Percentiles rank a stretch among this genome's conserved stretches.
phyloP scores from a whole-genome alignment of 345 rosid species.

The Lumnitzera racemosa region DNA sequence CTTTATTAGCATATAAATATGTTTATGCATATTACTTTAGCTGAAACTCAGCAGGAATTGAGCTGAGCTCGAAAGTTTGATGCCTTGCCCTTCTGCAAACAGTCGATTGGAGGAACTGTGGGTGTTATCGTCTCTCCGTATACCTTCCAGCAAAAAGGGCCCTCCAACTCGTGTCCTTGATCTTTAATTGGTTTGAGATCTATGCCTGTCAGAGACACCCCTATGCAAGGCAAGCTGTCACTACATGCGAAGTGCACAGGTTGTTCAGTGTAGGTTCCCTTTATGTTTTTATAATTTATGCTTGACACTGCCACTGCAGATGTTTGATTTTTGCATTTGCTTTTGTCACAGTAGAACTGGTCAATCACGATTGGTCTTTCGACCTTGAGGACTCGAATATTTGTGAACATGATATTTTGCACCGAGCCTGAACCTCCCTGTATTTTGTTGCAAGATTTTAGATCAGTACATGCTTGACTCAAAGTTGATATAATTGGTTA shows the following conservation, averaged over 20 bases:
- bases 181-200: conserved; percentile 40
- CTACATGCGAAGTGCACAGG: conserved; percentile 80
- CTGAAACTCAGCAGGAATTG: conserved; percentile 35
- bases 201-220: conserved; percentile 48
- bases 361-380: conserved; percentile 71
- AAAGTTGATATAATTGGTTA: background rate
- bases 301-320: conserved; percentile 72
- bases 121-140: conserved; percentile 59
- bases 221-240: conserved; percentile 69
- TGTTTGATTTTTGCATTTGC: conserved; percentile 50
- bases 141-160: conserved; percentile 69
- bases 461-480: no score
- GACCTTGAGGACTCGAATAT: conserved; percentile 69
- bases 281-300: conserved; percentile 57
- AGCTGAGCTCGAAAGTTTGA: conserved; percentile 19
- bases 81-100: conserved; percentile 48
- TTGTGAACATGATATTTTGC: conserved; percentile 70
- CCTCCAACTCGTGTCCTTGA: conserved; percentile 12
- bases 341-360: conserved; percentile 68
- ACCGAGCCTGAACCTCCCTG: conserved; percentile 93
- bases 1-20: no score
- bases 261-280: conserved; percentile 65
- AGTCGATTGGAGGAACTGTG: conserved; percentile 56
- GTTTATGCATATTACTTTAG: no score
- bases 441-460: background rate